Conservation (phyloP, 2,329 filamentous ascomycete genomes). For the Alternaria arborescens region DNA sequence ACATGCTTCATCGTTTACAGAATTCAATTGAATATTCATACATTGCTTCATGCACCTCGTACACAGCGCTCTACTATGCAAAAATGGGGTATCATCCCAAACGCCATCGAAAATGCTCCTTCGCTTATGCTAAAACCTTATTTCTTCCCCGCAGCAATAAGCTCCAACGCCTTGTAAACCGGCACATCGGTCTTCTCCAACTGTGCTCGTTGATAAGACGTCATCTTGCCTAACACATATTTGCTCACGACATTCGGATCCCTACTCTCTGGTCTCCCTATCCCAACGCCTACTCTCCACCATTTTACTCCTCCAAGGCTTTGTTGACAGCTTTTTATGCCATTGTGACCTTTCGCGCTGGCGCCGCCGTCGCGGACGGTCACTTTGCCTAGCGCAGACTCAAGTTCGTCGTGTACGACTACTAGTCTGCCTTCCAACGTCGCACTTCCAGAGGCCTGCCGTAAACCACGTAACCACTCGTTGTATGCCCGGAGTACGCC, state of each 20-base stretch:
- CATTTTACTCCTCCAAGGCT: conserved; percentile 51
- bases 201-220: conserved; percentile 43
- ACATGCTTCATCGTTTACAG: conserved; percentile 11
- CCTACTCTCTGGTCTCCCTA: conserved; percentile 79
- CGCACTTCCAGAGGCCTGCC: conserved; percentile 14
- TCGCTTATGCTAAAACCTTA: conserved; percentile 13
- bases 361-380: conserved; percentile 67
- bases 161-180: conserved; percentile 62
- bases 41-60: conserved; percentile 10
- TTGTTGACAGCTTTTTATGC: conserved; percentile 53
- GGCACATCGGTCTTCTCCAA: conserved; percentile 60
- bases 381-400: conserved; percentile 73
- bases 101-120: conserved; percentile 14
- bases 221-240: conserved; percentile 80
- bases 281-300: conserved; percentile 79
- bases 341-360: conserved; percentile 57
- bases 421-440: conserved; percentile 65
- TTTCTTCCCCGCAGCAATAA: conserved; percentile 55
- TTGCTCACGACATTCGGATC: conserved; percentile 72
- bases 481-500: conserved; percentile 74
- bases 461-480: conserved; percentile 51
- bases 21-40: conserved; percentile 15
- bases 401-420: conserved; percentile 88
- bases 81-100: conserved; percentile 22
- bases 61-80: conserved; percentile 1